Evolutionary conservation across 139 green algal species (phyloP), one percentile per base, ranked within the genome.

Genomic region (Gonium pectorale): DNA sequence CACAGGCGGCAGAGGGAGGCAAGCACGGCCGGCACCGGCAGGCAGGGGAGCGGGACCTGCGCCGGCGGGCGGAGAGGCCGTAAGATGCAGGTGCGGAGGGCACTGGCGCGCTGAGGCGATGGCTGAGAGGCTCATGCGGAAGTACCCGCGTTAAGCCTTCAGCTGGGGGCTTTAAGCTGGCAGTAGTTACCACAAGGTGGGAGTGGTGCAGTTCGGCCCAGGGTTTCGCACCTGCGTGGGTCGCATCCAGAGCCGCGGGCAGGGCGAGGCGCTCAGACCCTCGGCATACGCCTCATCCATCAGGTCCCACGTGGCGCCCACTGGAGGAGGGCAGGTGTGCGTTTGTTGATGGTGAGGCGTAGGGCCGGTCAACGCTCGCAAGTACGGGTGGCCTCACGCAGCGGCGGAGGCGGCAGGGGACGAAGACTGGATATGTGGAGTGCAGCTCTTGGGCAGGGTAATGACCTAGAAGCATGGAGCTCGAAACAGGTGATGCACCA

Each of bases 41-140:
- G 77, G 77, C 62, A 74, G 31, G 77, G 77, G 31, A 83, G 41
- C 3, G 77, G 77, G 29, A 73, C 43, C 77, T 83, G 60, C 13
- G 11, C n/a, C 35, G 38, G 38, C 38, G 19, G 5, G 63, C 33
- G 7, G 33, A 35, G 6, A 44, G 43, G 41, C 43, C 8, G 64
- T 33, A 49, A 35, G 64, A 8, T 5, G 35, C 15, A 35, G 64
- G 7, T 70, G 35, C 8, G 33, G 64, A 5, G 43, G 24, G 56
- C 24, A 64, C 21, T 33, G 19, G 49, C 17, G 56, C n/a, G 56
- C 26, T 35, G 1, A 21, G 21, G 56, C 56, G 8, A 31, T 29
- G 8, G 29, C 62, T 41, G 9, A 13, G 9, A 24, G 29, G 1
- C 62, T 43, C n/a, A 43, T n/a, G 19, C 31, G 62, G 29, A 43